phyloP scores from a whole-genome alignment of 768 basidiomycete species.

The Krasilnikovozyma curviuscula region DNA sequence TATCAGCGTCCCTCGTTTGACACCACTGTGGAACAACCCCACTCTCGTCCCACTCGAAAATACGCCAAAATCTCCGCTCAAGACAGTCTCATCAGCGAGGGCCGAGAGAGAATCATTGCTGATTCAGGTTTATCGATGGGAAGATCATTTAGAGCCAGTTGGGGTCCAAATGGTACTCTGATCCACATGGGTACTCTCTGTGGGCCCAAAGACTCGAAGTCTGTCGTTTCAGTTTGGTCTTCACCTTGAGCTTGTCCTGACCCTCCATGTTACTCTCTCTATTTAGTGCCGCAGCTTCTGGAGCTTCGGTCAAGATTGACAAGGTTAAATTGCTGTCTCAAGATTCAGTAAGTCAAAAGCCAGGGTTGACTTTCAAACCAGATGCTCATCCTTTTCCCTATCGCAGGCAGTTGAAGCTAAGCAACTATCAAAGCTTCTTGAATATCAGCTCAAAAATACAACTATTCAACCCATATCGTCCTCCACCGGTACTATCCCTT shows the following conservation, averaged over 20 bases:
- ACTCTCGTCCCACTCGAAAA: slow-evolving; percentile 58
- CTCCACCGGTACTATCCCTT: slow-evolving; percentile 40
- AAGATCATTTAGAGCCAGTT: slow-evolving; percentile 71
- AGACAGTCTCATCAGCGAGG: slow-evolving; percentile 39
- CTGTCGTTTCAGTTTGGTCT: slow-evolving; percentile 31
- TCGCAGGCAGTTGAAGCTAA: slow-evolving; percentile 28
- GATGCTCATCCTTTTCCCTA: slow-evolving; percentile 29
- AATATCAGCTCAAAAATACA: slow-evolving; percentile 56
- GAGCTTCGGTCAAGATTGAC: slow-evolving; percentile 19
- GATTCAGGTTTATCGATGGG: slow-evolving; percentile 77
- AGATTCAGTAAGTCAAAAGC: slow-evolving; percentile 11
- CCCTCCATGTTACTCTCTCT: neutral
- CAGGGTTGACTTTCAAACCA: neutral
- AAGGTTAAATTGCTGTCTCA: slow-evolving; percentile 19
- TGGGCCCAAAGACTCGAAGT: slow-evolving; percentile 14
- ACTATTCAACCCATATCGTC: slow-evolving; percentile 40
- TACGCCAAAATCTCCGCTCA: slow-evolving; percentile 47
- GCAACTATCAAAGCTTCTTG: slow-evolving; percentile 44
- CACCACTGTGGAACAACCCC: slow-evolving; percentile 44
- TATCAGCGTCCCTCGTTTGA: slow-evolving; percentile 59
- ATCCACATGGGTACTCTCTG: slow-evolving; percentile 53
- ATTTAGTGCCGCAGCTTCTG: slow-evolving; percentile 11
- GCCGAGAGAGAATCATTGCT: slow-evolving; percentile 43
- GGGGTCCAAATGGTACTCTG: slow-evolving; percentile 63
- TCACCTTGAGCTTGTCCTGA: too few species aligned